Conservation (phyloP, 2,329 filamentous ascomycete genomes). For the Neofusicoccum cordaticola region DNA sequence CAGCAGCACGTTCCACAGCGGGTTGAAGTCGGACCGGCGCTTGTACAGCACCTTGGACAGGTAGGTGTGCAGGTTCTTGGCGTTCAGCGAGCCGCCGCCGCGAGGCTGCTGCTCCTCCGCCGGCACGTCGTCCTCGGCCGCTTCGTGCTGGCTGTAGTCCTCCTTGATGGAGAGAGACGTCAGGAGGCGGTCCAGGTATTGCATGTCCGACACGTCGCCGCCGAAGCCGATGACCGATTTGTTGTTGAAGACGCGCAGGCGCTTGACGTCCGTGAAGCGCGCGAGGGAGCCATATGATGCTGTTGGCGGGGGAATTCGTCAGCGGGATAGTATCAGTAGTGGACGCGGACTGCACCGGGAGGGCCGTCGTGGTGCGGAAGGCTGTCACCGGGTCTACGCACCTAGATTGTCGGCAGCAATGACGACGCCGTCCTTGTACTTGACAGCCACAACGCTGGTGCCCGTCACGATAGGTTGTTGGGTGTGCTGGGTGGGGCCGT, state of each 20-base stretch:
- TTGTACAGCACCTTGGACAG: slow-evolving; percentile 94
- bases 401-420: slow-evolving; percentile 96
- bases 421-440: slow-evolving; percentile 94
- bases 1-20: slow-evolving; percentile 93
- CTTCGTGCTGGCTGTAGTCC: slow-evolving; percentile 62
- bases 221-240: slow-evolving; percentile 87
- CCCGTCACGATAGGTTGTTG: slow-evolving; percentile 93
- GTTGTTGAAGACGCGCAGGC: slow-evolving; percentile 83
- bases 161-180: slow-evolving; percentile 83
- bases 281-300: slow-evolving; percentile 95
- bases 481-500: slow-evolving; percentile 77
- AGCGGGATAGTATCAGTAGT: not conserved
- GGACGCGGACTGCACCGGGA: not conserved
- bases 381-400: slow-evolving; percentile 44
- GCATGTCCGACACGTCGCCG: slow-evolving; percentile 98
- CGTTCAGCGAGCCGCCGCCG: slow-evolving; percentile 60
- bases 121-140: slow-evolving; percentile 41
- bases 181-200: slow-evolving; percentile 92
- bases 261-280: slow-evolving; percentile 95
- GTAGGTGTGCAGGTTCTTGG: slow-evolving; percentile 95
- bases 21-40: slow-evolving; percentile 92
- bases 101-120: slow-evolving; percentile 25
- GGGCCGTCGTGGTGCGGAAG: not conserved
- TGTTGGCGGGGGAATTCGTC: slow-evolving; percentile 37
- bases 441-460: slow-evolving; percentile 90